Evolutionary conservation across 306 rosid species (phyloP).

Genomic region (Abrus precatorius): DNA sequence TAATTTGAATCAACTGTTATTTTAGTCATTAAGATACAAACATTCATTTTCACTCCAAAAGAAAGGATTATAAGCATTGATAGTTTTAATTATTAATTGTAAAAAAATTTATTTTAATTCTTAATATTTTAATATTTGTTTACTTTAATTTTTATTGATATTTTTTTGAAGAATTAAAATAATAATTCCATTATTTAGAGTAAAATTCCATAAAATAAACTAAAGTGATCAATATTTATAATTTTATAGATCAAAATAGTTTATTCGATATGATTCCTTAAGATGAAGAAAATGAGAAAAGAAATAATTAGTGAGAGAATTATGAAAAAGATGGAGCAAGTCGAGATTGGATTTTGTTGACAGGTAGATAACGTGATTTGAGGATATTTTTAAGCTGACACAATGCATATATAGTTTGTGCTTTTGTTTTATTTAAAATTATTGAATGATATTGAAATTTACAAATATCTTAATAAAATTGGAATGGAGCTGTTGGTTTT

Average conservation of each 20-base stretch:
- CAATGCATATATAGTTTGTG: neutral
- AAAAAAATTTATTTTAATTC: neutral
- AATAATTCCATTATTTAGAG: no score
- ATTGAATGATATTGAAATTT: neutral
- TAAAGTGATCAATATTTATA: neutral
- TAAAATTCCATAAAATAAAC: no score
- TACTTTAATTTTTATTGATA: no score
- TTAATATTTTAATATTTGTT: neutral
- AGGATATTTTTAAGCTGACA: neutral
- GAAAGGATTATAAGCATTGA: neutral
- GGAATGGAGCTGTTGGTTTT: no score
- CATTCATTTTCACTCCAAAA: no score
- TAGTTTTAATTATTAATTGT: neutral
- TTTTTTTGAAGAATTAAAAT: no score
- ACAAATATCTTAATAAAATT: no score
- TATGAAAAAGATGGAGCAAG: neutral
- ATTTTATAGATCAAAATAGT: neutral
- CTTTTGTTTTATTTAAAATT: neutral
- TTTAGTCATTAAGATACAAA: neutral
- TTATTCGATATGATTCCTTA: neutral
- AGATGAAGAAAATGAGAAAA: neutral
- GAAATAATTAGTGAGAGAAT: neutral
- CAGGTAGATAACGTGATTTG: neutral
- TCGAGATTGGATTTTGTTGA: conserved; percentile 27
- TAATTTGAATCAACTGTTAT: no score